Evolutionary conservation across 2,329 filamentous ascomycete genomes (phyloP).

Genomic region (Sodiomyces alkalinus): DNA sequence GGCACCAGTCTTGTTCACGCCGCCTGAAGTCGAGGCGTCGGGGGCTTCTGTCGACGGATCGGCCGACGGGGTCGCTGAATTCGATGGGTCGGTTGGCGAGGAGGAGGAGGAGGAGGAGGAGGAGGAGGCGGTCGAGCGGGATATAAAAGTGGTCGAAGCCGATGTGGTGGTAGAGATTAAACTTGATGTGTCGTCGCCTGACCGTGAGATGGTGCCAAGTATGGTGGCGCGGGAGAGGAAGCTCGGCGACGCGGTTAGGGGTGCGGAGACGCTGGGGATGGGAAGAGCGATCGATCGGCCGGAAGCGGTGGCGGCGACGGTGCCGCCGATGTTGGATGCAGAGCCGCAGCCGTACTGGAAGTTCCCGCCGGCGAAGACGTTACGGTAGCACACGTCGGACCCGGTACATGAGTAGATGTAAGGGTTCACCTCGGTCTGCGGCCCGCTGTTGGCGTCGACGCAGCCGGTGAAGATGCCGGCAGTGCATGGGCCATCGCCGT

Average conservation of each 20-base stretch:
- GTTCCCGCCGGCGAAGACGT: slow-evolving; percentile 37
- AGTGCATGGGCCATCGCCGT: slow-evolving; percentile 31
- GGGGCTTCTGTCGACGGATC: slow-evolving; percentile 12
- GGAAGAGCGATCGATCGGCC: slow-evolving; percentile 21
- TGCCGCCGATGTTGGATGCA: slow-evolving; percentile 30
- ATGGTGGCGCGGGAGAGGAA: slow-evolving; percentile 25
- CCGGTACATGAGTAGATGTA: slow-evolving; percentile 41
- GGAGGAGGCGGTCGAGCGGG: slow-evolving; percentile 4
- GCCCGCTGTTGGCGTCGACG: slow-evolving; percentile 33
- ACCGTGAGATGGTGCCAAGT: slow-evolving; percentile 15
- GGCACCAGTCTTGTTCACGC: slow-evolving; percentile 24
- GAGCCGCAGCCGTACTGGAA: slow-evolving; percentile 43
- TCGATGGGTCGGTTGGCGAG: slow-evolving; percentile 3
- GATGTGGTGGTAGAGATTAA: slow-evolving; percentile 2
- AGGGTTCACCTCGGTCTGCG: slow-evolving; percentile 36
- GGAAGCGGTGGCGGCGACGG: slow-evolving; percentile 29
- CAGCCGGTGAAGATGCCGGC: slow-evolving; percentile 42
- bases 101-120: slow-evolving; percentile 8
- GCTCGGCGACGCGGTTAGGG: slow-evolving; percentile 23
- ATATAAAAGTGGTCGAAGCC: no score
- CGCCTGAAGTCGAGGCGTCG: slow-evolving; percentile 9
- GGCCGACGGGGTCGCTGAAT: slow-evolving; percentile 8
- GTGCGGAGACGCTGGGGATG: slow-evolving; percentile 23
- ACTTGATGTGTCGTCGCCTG: slow-evolving; percentile 1
- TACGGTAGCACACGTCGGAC: slow-evolving; percentile 36